Base-by-base conservation (phyloP, 2,329 filamentous ascomycete species). In the Mycocentrospora acerina region DNA sequence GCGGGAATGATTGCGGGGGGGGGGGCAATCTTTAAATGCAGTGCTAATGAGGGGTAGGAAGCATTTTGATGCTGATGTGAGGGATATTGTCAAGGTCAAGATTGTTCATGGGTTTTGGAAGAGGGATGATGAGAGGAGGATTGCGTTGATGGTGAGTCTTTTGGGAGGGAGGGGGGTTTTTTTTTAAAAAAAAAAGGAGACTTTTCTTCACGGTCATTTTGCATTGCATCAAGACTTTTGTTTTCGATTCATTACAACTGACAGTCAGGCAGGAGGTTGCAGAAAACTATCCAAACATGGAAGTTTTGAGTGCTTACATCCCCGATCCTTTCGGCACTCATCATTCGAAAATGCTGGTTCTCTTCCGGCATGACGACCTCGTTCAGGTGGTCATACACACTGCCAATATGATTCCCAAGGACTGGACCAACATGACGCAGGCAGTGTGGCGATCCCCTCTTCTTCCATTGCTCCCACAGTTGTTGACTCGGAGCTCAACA, bases 341-440 rank as follows among this genome's bases (percentile, higher is more conserved):
- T 64, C 89, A 83, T 58, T 77, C 86, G 10, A 93, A 95, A 67
- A 93, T 95, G 86, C 46, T 95, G 66, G 72, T 95, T n/a, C 67
- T 95, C 4, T 74, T 95, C 45, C 79, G 86, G 4, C 82, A 86
- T 61, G 88, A 95, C 59, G 81, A 85, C 46, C 80, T 76, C 0
- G 86, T 85, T 1, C 86, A 94, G 66, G 71, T 95, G 5, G 69
- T 94, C 39, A 90, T 95, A 19, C 88, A 94, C 54, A 95, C 90
- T 0, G 88, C 90, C 13, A 95, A 95, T 54, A 89, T 95, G 85
- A 91, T 95, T n/a, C 60, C 76, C 4, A 82, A 83, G 38, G 90
- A 95, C 63, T 95, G 90, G 90, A 78, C 75, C 2, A 93, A 93
- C 53, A 87, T 95, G 86, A 86, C 83, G 1, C 89, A 95, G 62